These are phyloP conservation scores for Trichoderma guizhouense DNA, from an alignment of 2,329 filamentous ascomycete species.

Conservation along the genomic window DNA sequence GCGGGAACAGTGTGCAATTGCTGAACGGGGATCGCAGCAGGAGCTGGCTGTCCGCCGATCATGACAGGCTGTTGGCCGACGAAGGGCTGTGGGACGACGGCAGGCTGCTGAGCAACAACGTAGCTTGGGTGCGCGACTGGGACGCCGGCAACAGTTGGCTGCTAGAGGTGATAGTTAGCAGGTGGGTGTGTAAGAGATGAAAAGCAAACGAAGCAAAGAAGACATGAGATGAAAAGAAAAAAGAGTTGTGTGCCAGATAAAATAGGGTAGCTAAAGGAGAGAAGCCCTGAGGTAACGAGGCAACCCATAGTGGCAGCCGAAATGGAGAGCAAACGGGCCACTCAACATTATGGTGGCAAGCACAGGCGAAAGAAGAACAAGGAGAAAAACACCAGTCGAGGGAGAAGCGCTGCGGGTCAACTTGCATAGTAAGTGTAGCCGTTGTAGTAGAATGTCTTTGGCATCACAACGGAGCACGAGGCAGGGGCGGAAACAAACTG, in stretches of 20 bases:
- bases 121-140: constrained; percentile 31
- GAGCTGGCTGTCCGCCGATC: constrained; percentile 30
- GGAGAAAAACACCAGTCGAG: not conserved
- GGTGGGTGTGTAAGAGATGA: not conserved
- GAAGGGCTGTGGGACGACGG: constrained; percentile 31
- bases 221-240: not conserved
- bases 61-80: constrained; percentile 33
- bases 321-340: not conserved
- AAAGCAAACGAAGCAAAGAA: not conserved
- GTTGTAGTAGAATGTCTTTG: constrained; percentile 33
- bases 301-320: not conserved
- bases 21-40: constrained; percentile 25
- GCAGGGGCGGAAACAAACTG: constrained; percentile 28
- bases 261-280: not conserved
- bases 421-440: constrained; percentile 42
- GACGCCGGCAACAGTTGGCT: constrained; percentile 30
- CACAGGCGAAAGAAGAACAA: not conserved
- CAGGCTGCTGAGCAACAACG: constrained; percentile 35
- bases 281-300: not conserved
- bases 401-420: constrained; percentile 21
- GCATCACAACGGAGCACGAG: constrained; percentile 30
- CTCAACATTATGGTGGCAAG: not conserved
- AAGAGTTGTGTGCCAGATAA: not conserved
- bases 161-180: constrained; percentile 26
- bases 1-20: constrained; percentile 27